Conservation (phyloP, 257 asterid genomes). For the Coffea canephora region DNA sequence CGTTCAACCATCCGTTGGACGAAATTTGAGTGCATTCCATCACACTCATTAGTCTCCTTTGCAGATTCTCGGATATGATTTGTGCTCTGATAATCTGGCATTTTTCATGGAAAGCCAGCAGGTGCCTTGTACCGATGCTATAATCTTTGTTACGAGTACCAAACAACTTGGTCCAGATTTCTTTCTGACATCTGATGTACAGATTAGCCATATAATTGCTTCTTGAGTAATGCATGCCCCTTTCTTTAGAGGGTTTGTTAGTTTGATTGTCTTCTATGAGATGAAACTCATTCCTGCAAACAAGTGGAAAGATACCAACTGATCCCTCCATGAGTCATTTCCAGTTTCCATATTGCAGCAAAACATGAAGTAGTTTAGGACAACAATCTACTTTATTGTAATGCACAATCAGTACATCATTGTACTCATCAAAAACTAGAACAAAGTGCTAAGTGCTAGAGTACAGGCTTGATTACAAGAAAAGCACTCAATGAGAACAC, state of each 20-base stretch:
- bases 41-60: not conserved
- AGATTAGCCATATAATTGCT: slow-evolving; percentile 1
- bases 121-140: not conserved
- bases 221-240: not conserved
- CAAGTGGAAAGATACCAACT: not conserved
- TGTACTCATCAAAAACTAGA: too few species aligned
- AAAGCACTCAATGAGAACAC: not conserved
- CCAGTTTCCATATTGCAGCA: not conserved
- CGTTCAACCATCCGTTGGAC: slow-evolving; percentile 12
- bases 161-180: not conserved
- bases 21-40: not conserved
- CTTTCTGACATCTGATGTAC: slow-evolving; percentile 1
- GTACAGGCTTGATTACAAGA: not conserved
- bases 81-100: not conserved
- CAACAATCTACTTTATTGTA: not conserved
- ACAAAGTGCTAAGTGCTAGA: not conserved
- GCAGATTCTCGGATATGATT: not conserved
- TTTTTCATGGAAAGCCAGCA: not conserved
- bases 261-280: not conserved
- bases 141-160: not conserved
- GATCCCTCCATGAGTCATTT: not conserved
- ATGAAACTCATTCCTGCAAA: not conserved
- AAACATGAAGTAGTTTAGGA: not conserved
- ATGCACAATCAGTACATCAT: not conserved
- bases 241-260: not conserved